These are phyloP conservation scores for Stagonosporopsis tanaceti DNA, from an alignment of 2,329 filamentous ascomycete species.

Conservation along the genomic window DNA sequence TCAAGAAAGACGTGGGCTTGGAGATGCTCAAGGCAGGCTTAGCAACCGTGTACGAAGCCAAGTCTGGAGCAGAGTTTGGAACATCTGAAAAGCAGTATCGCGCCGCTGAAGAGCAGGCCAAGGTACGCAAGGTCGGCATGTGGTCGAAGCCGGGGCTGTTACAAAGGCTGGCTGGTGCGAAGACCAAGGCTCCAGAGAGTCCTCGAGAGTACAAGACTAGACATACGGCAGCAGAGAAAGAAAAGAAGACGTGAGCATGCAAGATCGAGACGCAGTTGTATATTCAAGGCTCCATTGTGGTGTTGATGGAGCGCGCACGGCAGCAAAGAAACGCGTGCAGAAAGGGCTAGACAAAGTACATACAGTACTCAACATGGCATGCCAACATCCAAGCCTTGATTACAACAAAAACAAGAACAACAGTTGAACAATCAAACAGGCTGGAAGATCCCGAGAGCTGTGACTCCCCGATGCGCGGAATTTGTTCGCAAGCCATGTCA, in stretches of 20 bases:
- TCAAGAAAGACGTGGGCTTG: constrained; percentile 81
- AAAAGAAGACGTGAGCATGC: constrained; percentile 42
- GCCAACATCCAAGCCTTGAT: not conserved
- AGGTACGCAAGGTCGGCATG: constrained; percentile 60
- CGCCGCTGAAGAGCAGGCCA: constrained; percentile 65
- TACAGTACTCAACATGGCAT: not conserved
- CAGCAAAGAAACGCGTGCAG: constrained; percentile 1
- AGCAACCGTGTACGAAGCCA: constrained; percentile 94
- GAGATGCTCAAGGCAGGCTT: constrained; percentile 87
- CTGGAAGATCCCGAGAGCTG: not conserved
- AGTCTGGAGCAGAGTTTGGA: constrained; percentile 88
- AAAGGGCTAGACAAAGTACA: not conserved
- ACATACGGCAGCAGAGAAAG: constrained; percentile 55
- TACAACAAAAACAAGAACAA: not conserved
- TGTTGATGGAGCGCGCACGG: not conserved
- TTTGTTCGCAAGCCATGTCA: constrained; percentile 12
- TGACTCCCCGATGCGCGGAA: constrained; percentile 20
- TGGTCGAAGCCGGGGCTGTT: constrained; percentile 67
- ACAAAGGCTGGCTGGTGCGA: constrained; percentile 57
- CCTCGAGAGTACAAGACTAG: constrained; percentile 85
- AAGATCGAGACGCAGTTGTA: not conserved
- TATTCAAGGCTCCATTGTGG: not conserved
- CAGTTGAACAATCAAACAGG: not conserved
- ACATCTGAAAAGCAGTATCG: constrained; percentile 68
- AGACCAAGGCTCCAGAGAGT: constrained; percentile 70